phyloP scores from a whole-genome alignment of 169 alveolate genomes.

The Eimeria necatrix region DNA sequence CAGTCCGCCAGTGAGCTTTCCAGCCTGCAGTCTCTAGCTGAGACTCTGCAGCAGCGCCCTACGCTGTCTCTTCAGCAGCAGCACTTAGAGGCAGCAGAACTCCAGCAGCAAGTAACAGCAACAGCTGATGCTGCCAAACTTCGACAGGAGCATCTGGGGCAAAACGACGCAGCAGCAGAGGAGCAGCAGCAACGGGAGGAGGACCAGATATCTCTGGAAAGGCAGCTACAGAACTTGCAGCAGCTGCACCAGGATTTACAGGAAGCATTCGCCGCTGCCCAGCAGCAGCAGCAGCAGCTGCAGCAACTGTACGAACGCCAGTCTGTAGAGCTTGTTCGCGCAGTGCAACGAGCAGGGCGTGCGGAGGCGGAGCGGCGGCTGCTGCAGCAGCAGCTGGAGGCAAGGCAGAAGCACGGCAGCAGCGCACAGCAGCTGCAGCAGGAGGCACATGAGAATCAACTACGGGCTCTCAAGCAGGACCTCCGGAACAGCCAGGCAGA shows the following conservation, averaged over 20 bases:
- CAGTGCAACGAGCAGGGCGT: conserved; percentile 24
- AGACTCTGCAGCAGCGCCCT: conserved; percentile 33
- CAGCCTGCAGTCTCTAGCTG: conserved; percentile 40
- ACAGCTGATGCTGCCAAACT: background rate
- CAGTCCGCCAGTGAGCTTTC: conserved; percentile 23
- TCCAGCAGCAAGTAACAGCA: conserved; percentile 36
- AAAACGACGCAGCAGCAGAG: conserved; percentile 12
- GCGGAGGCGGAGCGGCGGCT: conserved; percentile 63
- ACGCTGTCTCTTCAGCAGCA: conserved; percentile 24
- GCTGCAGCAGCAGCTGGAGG: conserved; percentile 74
- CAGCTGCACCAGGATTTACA: conserved; percentile 36
- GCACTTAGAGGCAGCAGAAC: background rate
- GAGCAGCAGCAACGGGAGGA: conserved; percentile 31
- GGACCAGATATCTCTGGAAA: background rate
- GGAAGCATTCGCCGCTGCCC: conserved; percentile 50
- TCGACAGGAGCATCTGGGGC: conserved; percentile 42
- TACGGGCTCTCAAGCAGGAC: conserved; percentile 11
- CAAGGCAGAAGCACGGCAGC: conserved; percentile 55
- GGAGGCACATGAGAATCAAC: conserved; percentile 8
- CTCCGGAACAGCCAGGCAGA: conserved; percentile 65
- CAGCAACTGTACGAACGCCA: conserved; percentile 66
- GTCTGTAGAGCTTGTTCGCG: conserved; percentile 8
- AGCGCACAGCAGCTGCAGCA: conserved; percentile 54
- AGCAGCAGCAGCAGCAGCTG: conserved; percentile 76
- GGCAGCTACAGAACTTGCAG: conserved; percentile 58